Conservation (phyloP, 176 grass and related monocot species). For the Bromus sterilis region DNA sequence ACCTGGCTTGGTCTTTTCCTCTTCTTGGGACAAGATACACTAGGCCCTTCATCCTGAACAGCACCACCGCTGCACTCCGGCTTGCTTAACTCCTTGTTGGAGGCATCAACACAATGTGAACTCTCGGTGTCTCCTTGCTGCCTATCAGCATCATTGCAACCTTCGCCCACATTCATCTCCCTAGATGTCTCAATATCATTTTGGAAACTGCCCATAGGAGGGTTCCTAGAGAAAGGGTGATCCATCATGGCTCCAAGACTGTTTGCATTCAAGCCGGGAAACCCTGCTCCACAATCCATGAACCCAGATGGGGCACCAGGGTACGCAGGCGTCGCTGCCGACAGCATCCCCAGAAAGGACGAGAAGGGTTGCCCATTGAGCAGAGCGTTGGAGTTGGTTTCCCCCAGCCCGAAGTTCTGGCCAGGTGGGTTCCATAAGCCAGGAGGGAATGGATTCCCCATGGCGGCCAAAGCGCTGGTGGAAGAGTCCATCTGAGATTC, state of each 20-base stretch:
- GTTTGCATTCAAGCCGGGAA: constrained; percentile 30
- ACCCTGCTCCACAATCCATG: constrained; percentile 30
- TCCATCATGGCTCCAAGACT: constrained; percentile 30
- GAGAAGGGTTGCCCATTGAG: constrained; percentile 1
- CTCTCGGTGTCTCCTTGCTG: constrained; percentile 5
- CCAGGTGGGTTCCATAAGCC: constrained; percentile 30
- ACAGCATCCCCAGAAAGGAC: constrained; percentile 5
- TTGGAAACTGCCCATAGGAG: constrained; percentile 11
- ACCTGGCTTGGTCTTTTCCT: constrained; percentile 59
- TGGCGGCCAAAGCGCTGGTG: constrained; percentile 1
- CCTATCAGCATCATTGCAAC: background rate
- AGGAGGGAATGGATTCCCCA: constrained; percentile 24
- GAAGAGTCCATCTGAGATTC: constrained; percentile 2
- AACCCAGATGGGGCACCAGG: constrained; percentile 29
- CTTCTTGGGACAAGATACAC: constrained; percentile 39
- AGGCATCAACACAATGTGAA: background rate
- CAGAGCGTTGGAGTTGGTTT: background rate
- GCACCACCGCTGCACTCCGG: constrained; percentile 22
- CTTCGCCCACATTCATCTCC: constrained; percentile 18
- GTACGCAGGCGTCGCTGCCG: constrained; percentile 13
- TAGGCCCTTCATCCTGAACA: constrained; percentile 27
- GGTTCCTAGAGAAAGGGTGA: constrained; percentile 12
- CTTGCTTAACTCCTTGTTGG: constrained; percentile 16
- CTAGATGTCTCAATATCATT: background rate
- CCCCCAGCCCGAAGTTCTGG: constrained; percentile 16